Conservation (phyloP, 306 rosid species). For the Dalbergia cochinchinensis region DNA sequence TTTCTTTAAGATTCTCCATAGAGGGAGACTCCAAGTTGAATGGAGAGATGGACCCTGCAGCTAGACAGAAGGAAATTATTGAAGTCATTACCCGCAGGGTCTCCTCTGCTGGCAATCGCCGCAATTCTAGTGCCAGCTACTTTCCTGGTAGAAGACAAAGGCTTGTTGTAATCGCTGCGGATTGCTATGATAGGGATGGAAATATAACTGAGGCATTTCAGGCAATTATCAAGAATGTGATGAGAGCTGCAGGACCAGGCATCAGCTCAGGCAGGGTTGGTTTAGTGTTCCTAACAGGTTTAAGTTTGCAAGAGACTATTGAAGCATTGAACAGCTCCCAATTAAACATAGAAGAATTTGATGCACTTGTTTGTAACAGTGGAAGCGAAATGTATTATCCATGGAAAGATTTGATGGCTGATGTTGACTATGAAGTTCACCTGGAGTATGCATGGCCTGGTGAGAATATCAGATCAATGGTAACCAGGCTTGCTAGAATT, state of each 20-base stretch:
- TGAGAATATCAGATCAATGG: slow-evolving; percentile 71
- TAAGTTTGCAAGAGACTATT: slow-evolving; percentile 65
- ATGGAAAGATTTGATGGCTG: slow-evolving; percentile 72
- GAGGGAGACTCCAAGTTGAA: slow-evolving; percentile 67
- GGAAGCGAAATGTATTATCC: slow-evolving; percentile 89
- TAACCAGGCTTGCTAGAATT: slow-evolving; percentile 65
- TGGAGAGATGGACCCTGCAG: slow-evolving; percentile 61
- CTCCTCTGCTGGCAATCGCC: slow-evolving; percentile 49
- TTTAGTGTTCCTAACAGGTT: slow-evolving; percentile 66
- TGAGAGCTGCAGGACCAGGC: slow-evolving; percentile 55
- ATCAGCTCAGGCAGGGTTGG: slow-evolving; percentile 64
- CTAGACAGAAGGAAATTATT: slow-evolving; percentile 75
- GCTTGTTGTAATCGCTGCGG: slow-evolving; percentile 70
- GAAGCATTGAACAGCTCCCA: slow-evolving; percentile 61
- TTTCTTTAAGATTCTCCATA: slow-evolving; percentile 77
- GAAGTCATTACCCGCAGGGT: slow-evolving; percentile 69
- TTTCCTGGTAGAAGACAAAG: slow-evolving; percentile 75
- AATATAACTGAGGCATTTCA: slow-evolving; percentile 53
- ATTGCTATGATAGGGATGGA: slow-evolving; percentile 68
- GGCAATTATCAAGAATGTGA: slow-evolving; percentile 52
- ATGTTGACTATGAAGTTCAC: slow-evolving; percentile 75
- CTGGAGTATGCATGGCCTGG: slow-evolving; percentile 80
- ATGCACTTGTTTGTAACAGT: slow-evolving; percentile 74
- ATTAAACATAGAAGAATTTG: slow-evolving; percentile 69
- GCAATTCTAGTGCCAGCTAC: slow-evolving; percentile 48